These are phyloP conservation scores for Cladosporium austrohemisphaericum DNA, from an alignment of 2,329 filamentous ascomycete genomes.

Conservation along the genomic window DNA sequence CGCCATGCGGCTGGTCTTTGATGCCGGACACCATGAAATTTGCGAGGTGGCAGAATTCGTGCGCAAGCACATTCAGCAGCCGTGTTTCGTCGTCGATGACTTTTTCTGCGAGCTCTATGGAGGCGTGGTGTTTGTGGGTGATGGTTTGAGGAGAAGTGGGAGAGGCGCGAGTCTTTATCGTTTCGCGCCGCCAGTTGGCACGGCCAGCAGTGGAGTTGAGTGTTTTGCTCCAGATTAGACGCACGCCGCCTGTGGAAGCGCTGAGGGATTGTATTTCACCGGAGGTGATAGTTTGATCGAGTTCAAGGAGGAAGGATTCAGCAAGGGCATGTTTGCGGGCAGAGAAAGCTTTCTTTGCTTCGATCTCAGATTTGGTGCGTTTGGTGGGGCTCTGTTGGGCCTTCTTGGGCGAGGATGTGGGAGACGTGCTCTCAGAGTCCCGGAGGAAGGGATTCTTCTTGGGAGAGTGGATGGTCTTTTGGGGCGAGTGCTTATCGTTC, in stretches of 20 bases:
- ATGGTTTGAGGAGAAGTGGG: slow-evolving; percentile 21
- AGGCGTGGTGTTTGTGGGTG: slow-evolving; percentile 53
- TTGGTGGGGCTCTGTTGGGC: slow-evolving; percentile 29
- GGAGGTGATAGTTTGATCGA: slow-evolving; percentile 63
- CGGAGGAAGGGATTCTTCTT: slow-evolving; percentile 30
- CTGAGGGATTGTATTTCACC: slow-evolving; percentile 59
- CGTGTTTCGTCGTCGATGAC: slow-evolving; percentile 75
- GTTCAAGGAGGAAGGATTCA: slow-evolving; percentile 59
- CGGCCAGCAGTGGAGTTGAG: slow-evolving; percentile 73
- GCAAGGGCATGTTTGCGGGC: slow-evolving; percentile 61
- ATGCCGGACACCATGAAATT: slow-evolving; percentile 83
- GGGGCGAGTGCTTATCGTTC: slow-evolving; percentile 60
- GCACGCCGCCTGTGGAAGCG: slow-evolving; percentile 63
- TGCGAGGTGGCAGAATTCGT: slow-evolving; percentile 92
- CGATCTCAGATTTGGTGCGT: slow-evolving; percentile 30
- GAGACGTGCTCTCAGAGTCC: slow-evolving; percentile 22
- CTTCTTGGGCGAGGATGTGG: slow-evolving; percentile 38
- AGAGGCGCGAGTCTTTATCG: slow-evolving; percentile 32
- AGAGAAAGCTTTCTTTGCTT: slow-evolving; percentile 59
- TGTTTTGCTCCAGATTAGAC: slow-evolving; percentile 71
- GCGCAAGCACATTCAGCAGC: slow-evolving; percentile 85
- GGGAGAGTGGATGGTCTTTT: slow-evolving; percentile 42
- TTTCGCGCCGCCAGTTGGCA: slow-evolving; percentile 49
- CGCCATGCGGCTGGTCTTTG: slow-evolving; percentile 74
- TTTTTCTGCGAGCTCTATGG: slow-evolving; percentile 84